These are phyloP conservation scores for Tricladium varicosporioides DNA, from an alignment of 2,329 filamentous ascomycete genomes.

Conservation along the genomic window DNA sequence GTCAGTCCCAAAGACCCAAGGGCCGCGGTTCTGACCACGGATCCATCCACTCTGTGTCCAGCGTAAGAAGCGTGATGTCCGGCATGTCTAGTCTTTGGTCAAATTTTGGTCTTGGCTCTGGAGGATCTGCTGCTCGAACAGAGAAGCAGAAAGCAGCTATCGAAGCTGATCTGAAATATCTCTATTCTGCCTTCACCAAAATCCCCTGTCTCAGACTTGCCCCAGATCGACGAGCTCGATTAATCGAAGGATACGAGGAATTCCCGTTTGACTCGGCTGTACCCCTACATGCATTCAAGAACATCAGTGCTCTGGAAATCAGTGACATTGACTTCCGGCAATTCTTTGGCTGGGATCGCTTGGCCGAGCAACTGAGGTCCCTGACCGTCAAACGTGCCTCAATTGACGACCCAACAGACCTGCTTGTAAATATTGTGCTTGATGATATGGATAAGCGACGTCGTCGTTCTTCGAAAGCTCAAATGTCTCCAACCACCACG, in stretches of 20 bases:
- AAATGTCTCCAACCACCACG: conserved; percentile 73
- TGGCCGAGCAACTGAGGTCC: conserved; percentile 88
- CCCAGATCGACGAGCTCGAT: conserved; percentile 86
- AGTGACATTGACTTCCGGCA: conserved; percentile 95
- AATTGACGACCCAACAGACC: conserved; percentile 85
- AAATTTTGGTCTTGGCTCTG: conserved; percentile 77
- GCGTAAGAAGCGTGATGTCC: conserved; percentile 95
- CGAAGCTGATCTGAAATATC: conserved; percentile 86
- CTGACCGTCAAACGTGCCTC: conserved; percentile 84
- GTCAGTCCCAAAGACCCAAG: conserved; percentile 76
- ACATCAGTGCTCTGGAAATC: conserved; percentile 88
- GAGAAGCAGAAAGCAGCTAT: conserved; percentile 87
- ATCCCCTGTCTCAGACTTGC: conserved; percentile 87
- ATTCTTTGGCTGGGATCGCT: conserved; percentile 94
- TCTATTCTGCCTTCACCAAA: conserved; percentile 98
- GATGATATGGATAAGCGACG: conserved; percentile 95
- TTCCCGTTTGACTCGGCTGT: conserved; percentile 98
- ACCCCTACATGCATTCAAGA: conserved; percentile 96
- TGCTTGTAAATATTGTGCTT: conserved; percentile 88
- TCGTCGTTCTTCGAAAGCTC: conserved; percentile 81
- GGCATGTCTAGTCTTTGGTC: conserved; percentile 94
- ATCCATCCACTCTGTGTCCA: conserved; percentile 93
- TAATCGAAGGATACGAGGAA: conserved; percentile 93
- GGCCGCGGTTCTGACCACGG: conserved; percentile 78
- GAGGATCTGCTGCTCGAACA: conserved; percentile 75